Evolutionary conservation across 495 filamentous ascomycete genomes (phyloP).

Genomic region (Aspergillus diversus): DNA sequence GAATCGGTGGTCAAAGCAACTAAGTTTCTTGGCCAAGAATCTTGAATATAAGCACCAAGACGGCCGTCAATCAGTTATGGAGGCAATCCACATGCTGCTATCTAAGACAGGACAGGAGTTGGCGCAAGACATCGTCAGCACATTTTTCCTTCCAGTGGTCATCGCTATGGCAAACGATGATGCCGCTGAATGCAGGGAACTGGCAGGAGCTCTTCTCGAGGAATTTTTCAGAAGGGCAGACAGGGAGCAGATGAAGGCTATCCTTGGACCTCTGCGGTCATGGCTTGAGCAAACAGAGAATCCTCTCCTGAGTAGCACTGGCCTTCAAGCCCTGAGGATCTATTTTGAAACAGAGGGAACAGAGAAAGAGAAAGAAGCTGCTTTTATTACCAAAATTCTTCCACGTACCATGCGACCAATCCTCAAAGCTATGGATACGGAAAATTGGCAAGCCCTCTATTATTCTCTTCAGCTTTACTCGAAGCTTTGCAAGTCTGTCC

Average conservation of each 20-base stretch:
- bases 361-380: conserved; percentile 64
- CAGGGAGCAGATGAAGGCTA: conserved; percentile 67
- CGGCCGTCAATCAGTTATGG: conserved; percentile 88
- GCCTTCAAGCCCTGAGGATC: conserved; percentile 77
- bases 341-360: conserved; percentile 74
- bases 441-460: conserved; percentile 80
- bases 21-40: conserved; percentile 86
- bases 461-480: conserved; percentile 69
- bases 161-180: conserved; percentile 88
- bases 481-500: conserved; percentile 68
- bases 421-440: conserved; percentile 47
- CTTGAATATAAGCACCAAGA: conserved; percentile 86
- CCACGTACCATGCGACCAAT: conserved; percentile 53
- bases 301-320: conserved; percentile 66
- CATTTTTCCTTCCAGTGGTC: conserved; percentile 84
- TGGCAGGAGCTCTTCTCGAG: conserved; percentile 78
- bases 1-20: conserved; percentile 83
- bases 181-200: conserved; percentile 78
- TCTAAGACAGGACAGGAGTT: conserved; percentile 80
- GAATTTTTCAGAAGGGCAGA: conserved; percentile 80
- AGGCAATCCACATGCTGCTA: conserved; percentile 80
- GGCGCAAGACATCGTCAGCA: conserved; percentile 76
- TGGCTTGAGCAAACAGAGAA: conserved; percentile 79
- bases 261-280: conserved; percentile 67
- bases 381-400: conserved; percentile 48